Evolutionary conservation across 768 basidiomycete species (phyloP).

Genomic region (Boletus reticulatus): DNA sequence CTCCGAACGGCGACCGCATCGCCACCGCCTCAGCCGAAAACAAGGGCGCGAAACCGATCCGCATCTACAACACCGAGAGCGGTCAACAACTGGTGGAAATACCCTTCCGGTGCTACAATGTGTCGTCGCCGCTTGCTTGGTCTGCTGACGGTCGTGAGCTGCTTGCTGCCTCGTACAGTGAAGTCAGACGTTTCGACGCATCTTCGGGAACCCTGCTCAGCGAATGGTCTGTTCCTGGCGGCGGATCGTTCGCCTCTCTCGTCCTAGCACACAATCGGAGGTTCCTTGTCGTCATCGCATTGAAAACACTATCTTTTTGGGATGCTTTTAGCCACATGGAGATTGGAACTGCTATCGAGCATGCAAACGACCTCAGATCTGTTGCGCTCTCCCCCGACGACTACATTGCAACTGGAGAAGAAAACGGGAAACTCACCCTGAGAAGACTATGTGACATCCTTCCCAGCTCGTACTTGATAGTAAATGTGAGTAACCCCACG

Average conservation of each 20-base stretch:
- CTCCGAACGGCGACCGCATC: not conserved
- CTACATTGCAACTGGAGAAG: not conserved
- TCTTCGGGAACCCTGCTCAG: not conserved
- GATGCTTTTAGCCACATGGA: not conserved
- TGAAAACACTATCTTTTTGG: not conserved
- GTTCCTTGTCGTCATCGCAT: not conserved
- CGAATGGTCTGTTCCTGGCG: not conserved
- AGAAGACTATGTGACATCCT: not conserved
- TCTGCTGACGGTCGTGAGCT: conserved; percentile 2
- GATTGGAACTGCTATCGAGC: not conserved
- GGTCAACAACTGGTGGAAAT: conserved; percentile 2
- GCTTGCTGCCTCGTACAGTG: not conserved
- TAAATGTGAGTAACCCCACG: not conserved
- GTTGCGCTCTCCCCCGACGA: not conserved
- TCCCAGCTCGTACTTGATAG: not conserved
- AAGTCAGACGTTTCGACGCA: conserved; percentile 1
- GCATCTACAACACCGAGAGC: not conserved
- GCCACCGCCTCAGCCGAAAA: not conserved
- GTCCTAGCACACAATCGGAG: not conserved
- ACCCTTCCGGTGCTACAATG: not conserved
- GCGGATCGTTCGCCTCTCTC: not conserved
- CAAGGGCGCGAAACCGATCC: not conserved
- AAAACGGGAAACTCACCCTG: not conserved
- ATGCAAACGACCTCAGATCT: not conserved
- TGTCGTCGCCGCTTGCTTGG: not conserved